A percentile compares a stretch with the other conserved stretches of the same genome.
phyloP scores from a whole-genome alignment of 768 basidiomycete species.

The Pulveroboletus sp. region DNA sequence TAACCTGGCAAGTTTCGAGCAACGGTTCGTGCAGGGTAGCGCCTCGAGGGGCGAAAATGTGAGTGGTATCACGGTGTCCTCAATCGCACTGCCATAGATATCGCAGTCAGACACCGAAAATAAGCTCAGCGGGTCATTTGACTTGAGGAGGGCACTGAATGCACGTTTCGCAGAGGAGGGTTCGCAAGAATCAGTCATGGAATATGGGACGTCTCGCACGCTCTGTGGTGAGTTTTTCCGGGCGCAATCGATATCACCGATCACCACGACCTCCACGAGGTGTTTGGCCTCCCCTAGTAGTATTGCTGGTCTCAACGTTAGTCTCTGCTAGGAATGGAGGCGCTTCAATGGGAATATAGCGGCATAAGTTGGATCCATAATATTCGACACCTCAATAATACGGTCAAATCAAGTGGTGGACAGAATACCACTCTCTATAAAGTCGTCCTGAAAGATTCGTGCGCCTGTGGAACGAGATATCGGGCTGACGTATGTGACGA shows the following conservation, averaged over 20 bases:
- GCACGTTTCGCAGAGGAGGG: background rate
- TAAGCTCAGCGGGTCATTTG: conserved; percentile 15
- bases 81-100: conserved; percentile 12
- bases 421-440: conserved; percentile 19
- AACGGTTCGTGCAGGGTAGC: conserved; percentile 33
- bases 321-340: background rate
- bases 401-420: conserved; percentile 37
- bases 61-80: conserved; percentile 11
- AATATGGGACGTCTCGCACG: background rate
- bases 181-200: conserved; percentile 7
- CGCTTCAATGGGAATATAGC: conserved; percentile 25
- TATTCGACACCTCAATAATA: conserved; percentile 43
- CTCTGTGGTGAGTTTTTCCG: background rate
- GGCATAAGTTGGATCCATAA: conserved; percentile 39
- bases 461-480: conserved; percentile 33
- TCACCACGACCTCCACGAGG: background rate
- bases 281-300: too few species aligned
- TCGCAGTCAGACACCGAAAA: conserved; percentile 18
- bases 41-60: conserved; percentile 19
- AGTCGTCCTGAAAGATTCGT: conserved; percentile 27
- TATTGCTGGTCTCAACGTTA: background rate
- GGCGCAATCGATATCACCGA: background rate
- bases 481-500: conserved; percentile 30
- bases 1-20: conserved; percentile 24
- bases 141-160: conserved; percentile 14